Base-by-base conservation (phyloP, 2,329 filamentous ascomycete species). In the Colletotrichum aenigma region DNA sequence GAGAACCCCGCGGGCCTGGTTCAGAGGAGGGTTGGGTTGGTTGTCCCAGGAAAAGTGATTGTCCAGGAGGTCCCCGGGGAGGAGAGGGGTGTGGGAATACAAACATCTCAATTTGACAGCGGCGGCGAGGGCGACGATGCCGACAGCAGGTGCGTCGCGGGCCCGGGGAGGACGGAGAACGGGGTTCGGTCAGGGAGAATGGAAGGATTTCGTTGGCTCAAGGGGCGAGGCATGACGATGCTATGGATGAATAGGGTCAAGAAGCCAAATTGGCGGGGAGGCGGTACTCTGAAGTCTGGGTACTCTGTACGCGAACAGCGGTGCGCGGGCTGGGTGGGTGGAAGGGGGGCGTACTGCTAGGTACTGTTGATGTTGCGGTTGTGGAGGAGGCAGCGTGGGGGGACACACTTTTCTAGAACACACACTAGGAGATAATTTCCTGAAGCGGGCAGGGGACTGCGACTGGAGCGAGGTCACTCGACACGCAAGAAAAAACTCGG, bases 361-460 rank as follows among this genome's bases (percentile, higher is more conserved):
- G 34, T 38, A 38, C 4, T 52, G 24, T 9, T 62, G 56, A 26
- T 52, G 67, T 36, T 58, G 56, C 52, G 8, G 56, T 52, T 52
- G 67, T 66, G 67, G 52, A 71, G 52, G 66, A 65, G 43, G 48
- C 48, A 76, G 74, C 70, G 74, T 76, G 74, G 74, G 73, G 73
- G 74, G 69, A 48, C 70, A 56, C 43, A 68, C 52, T 68, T 76
- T 76, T 76, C 70, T 76, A 74, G 74, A 76, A 74, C 74, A 65
- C 56, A 26, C 70, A 76, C 74, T 76, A 76, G 74, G 74, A 69
- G 34, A 76, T 69, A 76, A 76, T 76, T 76, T 60, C 74, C 74
- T 76, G 70, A 76, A 76, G 21, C 24, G 70, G 70, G 70, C 43
- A 76, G 55, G 64, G 70, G 65, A 43, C 48, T 34, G 24, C 10